These are phyloP conservation scores for Domatiomyces catenatus DNA, from an alignment of 2,329 filamentous ascomycete genomes.

Conservation along the genomic window DNA sequence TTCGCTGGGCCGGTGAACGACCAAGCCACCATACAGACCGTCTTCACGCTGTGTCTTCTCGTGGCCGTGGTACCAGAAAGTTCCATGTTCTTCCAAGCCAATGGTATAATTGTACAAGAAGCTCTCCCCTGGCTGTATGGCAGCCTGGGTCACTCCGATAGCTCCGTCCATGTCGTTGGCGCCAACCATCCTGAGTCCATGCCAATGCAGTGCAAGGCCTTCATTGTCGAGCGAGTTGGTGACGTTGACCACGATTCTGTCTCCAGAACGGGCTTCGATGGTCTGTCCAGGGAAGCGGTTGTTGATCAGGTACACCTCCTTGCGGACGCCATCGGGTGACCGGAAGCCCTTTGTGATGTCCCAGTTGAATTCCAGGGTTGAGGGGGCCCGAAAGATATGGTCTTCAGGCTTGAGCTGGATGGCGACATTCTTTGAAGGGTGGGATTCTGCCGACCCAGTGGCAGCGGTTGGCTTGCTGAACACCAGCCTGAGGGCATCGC, in stretches of 20 bases:
- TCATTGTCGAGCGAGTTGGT: slow-evolving; percentile 21
- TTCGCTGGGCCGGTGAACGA: slow-evolving; percentile 45
- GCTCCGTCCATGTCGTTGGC: slow-evolving; percentile 62
- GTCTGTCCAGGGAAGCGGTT: slow-evolving; percentile 36
- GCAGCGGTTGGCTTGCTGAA: neutral
- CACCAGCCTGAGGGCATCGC: too few species aligned
- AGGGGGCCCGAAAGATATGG: slow-evolving; percentile 25
- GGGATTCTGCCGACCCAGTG: neutral
- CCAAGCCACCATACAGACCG: slow-evolving; percentile 49
- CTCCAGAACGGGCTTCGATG: slow-evolving; percentile 34
- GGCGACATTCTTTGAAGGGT: slow-evolving; percentile 4
- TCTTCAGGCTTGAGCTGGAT: slow-evolving; percentile 28
- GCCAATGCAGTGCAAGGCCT: slow-evolving; percentile 48
- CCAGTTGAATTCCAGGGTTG: slow-evolving; percentile 26
- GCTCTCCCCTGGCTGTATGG: slow-evolving; percentile 44
- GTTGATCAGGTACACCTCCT: slow-evolving; percentile 35
- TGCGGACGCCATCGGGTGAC: slow-evolving; percentile 38
- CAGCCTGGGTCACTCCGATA: slow-evolving; percentile 50
- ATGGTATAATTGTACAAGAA: slow-evolving; percentile 55
- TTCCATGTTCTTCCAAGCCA: slow-evolving; percentile 35
- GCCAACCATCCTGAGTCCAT: slow-evolving; percentile 62
- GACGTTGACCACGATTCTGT: slow-evolving; percentile 30
- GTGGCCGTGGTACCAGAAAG: slow-evolving; percentile 55
- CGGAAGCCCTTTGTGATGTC: slow-evolving; percentile 25
- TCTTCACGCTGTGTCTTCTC: slow-evolving; percentile 49